Evolutionary conservation across 208 protist genomes (phyloP).

Genomic region (Acanthamoeba polyphaga): DNA sequence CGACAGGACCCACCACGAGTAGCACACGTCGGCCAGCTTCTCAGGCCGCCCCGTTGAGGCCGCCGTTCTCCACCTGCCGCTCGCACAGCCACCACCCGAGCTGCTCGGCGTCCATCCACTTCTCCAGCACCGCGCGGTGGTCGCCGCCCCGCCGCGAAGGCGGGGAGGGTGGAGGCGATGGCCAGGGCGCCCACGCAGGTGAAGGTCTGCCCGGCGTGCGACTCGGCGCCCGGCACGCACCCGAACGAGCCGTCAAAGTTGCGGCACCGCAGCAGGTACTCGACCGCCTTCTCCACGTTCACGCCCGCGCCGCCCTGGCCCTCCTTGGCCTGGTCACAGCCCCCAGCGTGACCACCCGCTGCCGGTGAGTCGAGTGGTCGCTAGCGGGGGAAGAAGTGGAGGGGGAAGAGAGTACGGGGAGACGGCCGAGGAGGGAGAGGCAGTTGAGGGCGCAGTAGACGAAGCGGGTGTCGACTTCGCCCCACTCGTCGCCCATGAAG

Average conservation of each 20-base stretch:
- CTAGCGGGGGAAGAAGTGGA: conserved; percentile 76
- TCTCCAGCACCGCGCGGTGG: conserved; percentile 87
- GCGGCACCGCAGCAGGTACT: conserved; percentile 95
- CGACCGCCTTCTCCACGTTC: conserved; percentile 93
- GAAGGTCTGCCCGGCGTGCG: conserved; percentile 98
- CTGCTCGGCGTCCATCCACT: conserved; percentile 94
- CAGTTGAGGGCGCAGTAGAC: conserved; percentile 97
- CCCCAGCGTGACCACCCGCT: no score
- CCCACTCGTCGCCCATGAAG: conserved; percentile 98
- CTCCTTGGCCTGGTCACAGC: not conserved
- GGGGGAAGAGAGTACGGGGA: conserved; percentile 79
- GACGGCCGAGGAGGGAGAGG: conserved; percentile 94
- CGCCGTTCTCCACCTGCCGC: conserved; percentile 97
- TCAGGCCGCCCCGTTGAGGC: conserved; percentile 99
- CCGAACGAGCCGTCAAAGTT: conserved; percentile 99
- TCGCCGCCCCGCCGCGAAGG: not conserved
- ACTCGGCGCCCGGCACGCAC: conserved; percentile 95
- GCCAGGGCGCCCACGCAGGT: conserved; percentile 97
- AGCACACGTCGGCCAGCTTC: conserved; percentile 99
- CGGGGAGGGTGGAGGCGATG: conserved; percentile 91
- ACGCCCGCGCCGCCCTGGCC: conserved; percentile 84
- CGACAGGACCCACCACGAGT: conserved; percentile 99
- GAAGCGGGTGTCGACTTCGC: conserved; percentile 99
- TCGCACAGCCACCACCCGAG: conserved; percentile 98
- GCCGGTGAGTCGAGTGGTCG: no score